Base-by-base conservation (phyloP, 139 green algal genomes). In the Coelastrella sp. region DNA sequence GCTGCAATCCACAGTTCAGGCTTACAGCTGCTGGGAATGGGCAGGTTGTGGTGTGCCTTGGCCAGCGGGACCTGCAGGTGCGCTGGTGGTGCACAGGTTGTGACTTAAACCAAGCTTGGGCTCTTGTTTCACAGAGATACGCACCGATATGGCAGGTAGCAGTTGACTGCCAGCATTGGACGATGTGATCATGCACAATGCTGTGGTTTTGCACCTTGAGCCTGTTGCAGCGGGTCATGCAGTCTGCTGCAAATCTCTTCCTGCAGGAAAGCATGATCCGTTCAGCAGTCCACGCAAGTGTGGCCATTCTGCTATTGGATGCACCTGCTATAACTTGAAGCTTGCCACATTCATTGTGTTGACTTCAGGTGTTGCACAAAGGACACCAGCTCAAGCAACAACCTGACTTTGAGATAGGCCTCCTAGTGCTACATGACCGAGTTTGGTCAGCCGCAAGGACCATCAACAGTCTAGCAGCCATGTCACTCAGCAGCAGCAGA, bases 1-100 rank as follows among this genome's bases (percentile, higher is more conserved):
- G 66, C 66, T 89, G 84, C 56, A 89, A 89, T 71, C 85, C 85
- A 17, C 85, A 89, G 22, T 83, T 75, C 58, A 73, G 58, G 57
- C 85, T 89, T 47, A 20, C 20, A 32, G 85, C 23, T 19, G 58
- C 85, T n/a, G 60, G 56, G 20, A 83, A 7, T 7, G 54, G 85
- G 22, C 54, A 23, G 7, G 85, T 89, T 20, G 60, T 61, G 7
- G n/a, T 81, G 8, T 73, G 71, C 56, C 85, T 89, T n/a, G 59
- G n/a, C 4, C 75, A 80, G 16, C 59, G 58, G 23, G 85, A 89
- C 73, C 56, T 20, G 4, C 84, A 80, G 57, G 57, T 89, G 19
- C 7, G 23, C 32, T 47, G 32, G 32, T 47, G 32, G 32, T 47
- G 32, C 32, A 1, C 32, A 47, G 32, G 32, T 2, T 47, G 1